Evolutionary conservation across 2,329 filamentous ascomycete genomes (phyloP).

Genomic region (Pestalotiopsis sp.): DNA sequence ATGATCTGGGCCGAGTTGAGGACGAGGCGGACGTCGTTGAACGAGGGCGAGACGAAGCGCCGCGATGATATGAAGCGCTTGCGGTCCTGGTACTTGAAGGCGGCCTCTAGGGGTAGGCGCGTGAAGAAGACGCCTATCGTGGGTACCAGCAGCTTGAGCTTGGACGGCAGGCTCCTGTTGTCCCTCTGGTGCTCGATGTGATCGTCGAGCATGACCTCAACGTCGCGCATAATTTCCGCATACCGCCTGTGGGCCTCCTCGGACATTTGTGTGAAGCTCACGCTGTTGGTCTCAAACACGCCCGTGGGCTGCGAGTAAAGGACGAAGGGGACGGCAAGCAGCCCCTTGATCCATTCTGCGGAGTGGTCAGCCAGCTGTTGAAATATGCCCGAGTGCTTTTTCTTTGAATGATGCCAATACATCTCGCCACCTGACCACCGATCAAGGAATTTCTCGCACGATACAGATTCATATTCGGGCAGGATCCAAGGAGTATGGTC

Average conservation of each 20-base stretch:
- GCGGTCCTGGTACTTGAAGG: conserved; percentile 87
- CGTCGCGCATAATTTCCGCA: conserved; percentile 91
- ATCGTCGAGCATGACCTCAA: conserved; percentile 88
- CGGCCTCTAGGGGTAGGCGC: conserved; percentile 79
- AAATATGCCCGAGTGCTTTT: neutral
- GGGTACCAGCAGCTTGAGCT: conserved; percentile 89
- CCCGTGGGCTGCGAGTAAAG: conserved; percentile 93
- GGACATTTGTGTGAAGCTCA: conserved; percentile 71
- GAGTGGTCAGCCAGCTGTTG: conserved; percentile 11
- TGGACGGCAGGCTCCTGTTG: conserved; percentile 72
- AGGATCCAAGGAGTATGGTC: no score
- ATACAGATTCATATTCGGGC: neutral
- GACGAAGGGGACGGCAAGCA: conserved; percentile 94
- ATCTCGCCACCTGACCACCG: neutral
- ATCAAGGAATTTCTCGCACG: neutral
- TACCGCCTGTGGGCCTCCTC: conserved; percentile 84
- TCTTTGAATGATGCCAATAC: neutral
- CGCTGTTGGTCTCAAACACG: conserved; percentile 71
- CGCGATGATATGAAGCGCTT: conserved; percentile 86
- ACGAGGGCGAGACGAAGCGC: conserved; percentile 91
- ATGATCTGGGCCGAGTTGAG: conserved; percentile 95
- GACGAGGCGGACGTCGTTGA: conserved; percentile 92
- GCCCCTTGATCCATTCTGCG: conserved; percentile 92
- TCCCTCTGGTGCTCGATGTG: conserved; percentile 72
- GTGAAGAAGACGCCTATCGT: conserved; percentile 95